A percentile compares a stretch with the other conserved stretches of the same genome.
Conservation (phyloP, 2,329 filamentous ascomycete species). For the Aspergillus oerlinghausenensis region DNA sequence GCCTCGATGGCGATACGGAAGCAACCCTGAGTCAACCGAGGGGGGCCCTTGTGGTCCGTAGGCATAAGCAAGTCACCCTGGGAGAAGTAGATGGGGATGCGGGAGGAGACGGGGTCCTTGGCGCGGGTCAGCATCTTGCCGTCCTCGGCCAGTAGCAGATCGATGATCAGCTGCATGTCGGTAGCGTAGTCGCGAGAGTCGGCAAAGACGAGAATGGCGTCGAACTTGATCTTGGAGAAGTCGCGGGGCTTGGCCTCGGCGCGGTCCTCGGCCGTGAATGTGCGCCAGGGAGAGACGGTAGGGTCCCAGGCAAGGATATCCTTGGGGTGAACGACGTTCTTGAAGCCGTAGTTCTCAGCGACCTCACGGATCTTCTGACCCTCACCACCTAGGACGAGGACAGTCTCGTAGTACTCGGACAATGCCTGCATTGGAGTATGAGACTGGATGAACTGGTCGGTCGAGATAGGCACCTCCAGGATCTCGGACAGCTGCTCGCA, state of each 20-base stretch:
- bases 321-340: slow-evolving; percentile 68
- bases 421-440: slow-evolving; percentile 74
- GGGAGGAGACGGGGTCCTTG: slow-evolving; percentile 60
- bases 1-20: slow-evolving; percentile 71
- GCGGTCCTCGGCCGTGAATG: slow-evolving; percentile 64
- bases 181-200: slow-evolving; percentile 70
- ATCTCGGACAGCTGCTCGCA: slow-evolving; percentile 65
- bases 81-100: slow-evolving; percentile 71
- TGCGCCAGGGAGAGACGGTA: slow-evolving; percentile 63
- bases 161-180: slow-evolving; percentile 72
- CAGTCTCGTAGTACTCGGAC: slow-evolving; percentile 70
- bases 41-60: slow-evolving; percentile 57
- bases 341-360: slow-evolving; percentile 69
- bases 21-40: slow-evolving; percentile 68
- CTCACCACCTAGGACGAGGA: slow-evolving; percentile 71
- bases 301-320: slow-evolving; percentile 68
- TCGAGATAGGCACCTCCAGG: slow-evolving; percentile 59
- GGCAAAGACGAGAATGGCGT: slow-evolving; percentile 70
- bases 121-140: slow-evolving; percentile 62
- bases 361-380: slow-evolving; percentile 70
- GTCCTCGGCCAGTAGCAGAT: slow-evolving; percentile 64
- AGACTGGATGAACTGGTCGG: slow-evolving; percentile 72
- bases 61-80: slow-evolving; percentile 63
- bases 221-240: slow-evolving; percentile 67
- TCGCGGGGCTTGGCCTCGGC: slow-evolving; percentile 64